Evolutionary conservation across 1,284 basidiomycete species (phyloP).

Genomic region (Puccinia horiana): DNA sequence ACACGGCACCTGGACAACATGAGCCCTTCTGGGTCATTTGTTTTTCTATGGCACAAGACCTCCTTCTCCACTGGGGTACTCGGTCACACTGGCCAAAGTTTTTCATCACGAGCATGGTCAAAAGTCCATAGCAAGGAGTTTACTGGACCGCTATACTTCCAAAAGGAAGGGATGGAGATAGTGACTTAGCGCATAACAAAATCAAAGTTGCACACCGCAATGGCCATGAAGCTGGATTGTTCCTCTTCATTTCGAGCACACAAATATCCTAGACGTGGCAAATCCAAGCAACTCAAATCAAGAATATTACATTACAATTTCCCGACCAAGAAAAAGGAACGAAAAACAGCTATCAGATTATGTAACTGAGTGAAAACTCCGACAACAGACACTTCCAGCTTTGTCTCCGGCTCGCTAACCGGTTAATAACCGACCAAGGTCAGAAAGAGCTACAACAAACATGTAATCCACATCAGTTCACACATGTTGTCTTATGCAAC

Average conservation of each 20-base stretch:
- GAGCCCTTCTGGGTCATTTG: not conserved
- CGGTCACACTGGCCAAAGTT: conserved; percentile 21
- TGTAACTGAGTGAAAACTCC: conserved; percentile 16
- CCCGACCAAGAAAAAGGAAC: conserved; percentile 9
- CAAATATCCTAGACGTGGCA: conserved; percentile 20
- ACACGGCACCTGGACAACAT: not conserved
- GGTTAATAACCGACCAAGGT: conserved; percentile 15
- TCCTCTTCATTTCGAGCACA: not conserved
- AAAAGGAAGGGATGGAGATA: conserved; percentile 15
- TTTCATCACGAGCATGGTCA: conserved; percentile 13
- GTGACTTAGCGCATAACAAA: conserved; percentile 17
- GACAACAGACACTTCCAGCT: conserved; percentile 12
- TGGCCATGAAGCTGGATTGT: not conserved
- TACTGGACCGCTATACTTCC: not conserved
- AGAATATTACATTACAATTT: conserved; percentile 9
- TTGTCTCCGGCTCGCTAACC: conserved; percentile 8
- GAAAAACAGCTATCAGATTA: not conserved
- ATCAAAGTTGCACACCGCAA: conserved; percentile 17
- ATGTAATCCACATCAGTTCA: not conserved
- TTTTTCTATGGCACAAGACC: not conserved
- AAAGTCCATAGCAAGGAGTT: conserved; percentile 20
- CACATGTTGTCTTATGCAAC: not conserved
- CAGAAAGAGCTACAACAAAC: not conserved
- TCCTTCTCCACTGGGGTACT: not conserved
- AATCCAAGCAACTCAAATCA: not conserved